Conservation (phyloP, 148 eudicot species). For the Vaccinium macrocarpon region DNA sequence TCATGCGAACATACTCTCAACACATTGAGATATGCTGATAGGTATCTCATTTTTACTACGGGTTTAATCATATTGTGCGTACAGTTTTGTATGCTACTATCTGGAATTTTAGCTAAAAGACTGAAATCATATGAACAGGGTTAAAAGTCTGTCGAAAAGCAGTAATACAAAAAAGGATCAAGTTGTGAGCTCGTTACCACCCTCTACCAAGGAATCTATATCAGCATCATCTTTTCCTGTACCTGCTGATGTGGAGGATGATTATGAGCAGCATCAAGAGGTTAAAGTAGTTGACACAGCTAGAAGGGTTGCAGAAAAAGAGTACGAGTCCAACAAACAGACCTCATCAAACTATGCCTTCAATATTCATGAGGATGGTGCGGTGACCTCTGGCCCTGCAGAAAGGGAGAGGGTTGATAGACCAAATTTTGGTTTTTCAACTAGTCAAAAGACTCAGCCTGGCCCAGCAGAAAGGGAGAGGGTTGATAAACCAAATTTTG, state of each 20-base stretch:
- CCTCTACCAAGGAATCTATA: conserved; percentile 53
- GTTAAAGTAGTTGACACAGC: conserved; percentile 46
- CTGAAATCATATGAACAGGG: conserved; percentile 50
- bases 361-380: conserved; percentile 47
- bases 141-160: conserved; percentile 89
- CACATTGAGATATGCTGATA: conserved; percentile 97
- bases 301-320: conserved; percentile 58
- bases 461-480: conserved; percentile 40
- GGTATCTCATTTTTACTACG: conserved; percentile 41
- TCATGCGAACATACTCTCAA: conserved; percentile 98
- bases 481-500: conserved; percentile 43
- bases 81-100: not conserved
- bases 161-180: conserved; percentile 87
- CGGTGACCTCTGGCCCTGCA: conserved; percentile 24
- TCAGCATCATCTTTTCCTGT: conserved; percentile 42
- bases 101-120: conserved; percentile 1
- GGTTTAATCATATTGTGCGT: not conserved
- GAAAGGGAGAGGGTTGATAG: conserved; percentile 54
- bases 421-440: conserved; percentile 43
- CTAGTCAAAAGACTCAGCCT: conserved; percentile 43
- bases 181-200: conserved; percentile 42
- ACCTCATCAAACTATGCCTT: conserved; percentile 45
- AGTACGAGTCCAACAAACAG: conserved; percentile 50
- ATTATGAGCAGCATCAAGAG: conserved; percentile 53
- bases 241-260: conserved; percentile 55